Conservation (phyloP, 768 basidiomycete genomes). For the Tubosaeta sp. region DNA sequence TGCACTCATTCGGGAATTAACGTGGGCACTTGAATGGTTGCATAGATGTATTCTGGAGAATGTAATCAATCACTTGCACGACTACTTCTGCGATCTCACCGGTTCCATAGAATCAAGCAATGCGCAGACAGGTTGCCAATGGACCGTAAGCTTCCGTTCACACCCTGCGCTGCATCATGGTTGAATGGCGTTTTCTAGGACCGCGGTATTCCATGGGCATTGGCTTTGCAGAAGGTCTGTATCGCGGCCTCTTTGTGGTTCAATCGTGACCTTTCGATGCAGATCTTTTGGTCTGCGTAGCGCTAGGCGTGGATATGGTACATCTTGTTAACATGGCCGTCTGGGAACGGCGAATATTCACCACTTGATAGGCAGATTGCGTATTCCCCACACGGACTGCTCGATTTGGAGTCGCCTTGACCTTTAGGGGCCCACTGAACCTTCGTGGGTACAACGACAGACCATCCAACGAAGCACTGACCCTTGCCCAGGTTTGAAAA, state of each 20-base stretch:
- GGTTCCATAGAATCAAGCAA: slow-evolving; percentile 60
- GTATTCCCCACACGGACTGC: slow-evolving; percentile 93
- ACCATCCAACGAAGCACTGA: slow-evolving; percentile 4
- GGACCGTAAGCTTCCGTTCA: slow-evolving; percentile 51
- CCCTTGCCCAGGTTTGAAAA: slow-evolving; percentile 42
- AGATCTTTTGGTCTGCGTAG: slow-evolving; percentile 89
- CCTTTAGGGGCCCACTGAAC: slow-evolving; percentile 77
- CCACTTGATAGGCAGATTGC: slow-evolving; percentile 69
- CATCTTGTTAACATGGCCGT: slow-evolving; percentile 8
- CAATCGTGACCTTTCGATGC: not conserved
- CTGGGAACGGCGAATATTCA: not conserved
- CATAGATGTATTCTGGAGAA: slow-evolving; percentile 77
- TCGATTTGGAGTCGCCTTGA: slow-evolving; percentile 85
- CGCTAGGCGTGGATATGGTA: slow-evolving; percentile 92
- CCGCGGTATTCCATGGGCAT: slow-evolving; percentile 93
- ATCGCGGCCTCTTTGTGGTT: not conserved
- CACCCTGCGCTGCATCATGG: not conserved
- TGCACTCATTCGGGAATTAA: slow-evolving; percentile 5
- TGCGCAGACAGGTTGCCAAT: slow-evolving; percentile 75
- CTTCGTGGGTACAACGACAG: slow-evolving; percentile 45
- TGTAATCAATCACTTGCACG: slow-evolving; percentile 44
- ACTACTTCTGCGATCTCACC: slow-evolving; percentile 7
- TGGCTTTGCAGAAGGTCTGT: slow-evolving; percentile 82
- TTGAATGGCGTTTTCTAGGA: slow-evolving; percentile 40
- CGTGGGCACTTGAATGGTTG: slow-evolving; percentile 1